Base-by-base conservation (phyloP, 176 grass and related monocot genomes). In the Triticum timopheevii region DNA sequence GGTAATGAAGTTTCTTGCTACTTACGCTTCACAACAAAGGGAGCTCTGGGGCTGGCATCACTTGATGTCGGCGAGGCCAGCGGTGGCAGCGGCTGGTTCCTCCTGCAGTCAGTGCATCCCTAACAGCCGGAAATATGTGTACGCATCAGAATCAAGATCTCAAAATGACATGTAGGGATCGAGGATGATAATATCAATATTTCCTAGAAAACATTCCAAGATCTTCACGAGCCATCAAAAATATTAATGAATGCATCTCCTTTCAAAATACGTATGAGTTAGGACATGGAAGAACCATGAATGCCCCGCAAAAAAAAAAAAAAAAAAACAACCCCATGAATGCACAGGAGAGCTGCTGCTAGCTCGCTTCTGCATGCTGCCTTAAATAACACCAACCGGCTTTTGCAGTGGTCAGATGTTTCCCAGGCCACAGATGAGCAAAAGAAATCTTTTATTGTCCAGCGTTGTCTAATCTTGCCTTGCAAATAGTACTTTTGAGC, bases 1-100 rank as follows among this genome's bases (percentile, higher is more conserved):
- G 13, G 20, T 13, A 77, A 33, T 56, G 31, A 35, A 28, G 17
- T 69, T 81, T 54, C 23, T 81, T 52, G 62, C 67, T 84, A 77
- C 88, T 90, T 95, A 98, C 95, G 95, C 84, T 98, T 98, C n/a
- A 93, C 91, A 87, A 98, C 93, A 80, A 95, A 95, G 45, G 91
- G 87, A 65, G 82, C 71, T 79, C 86, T 95, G 8, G 85, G 87
- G 75, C 66, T 90, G 44, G 72, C 65, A n/a, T 91, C 95, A 64
- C 78, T 85, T 17, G 83, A 89, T 77, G 85, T 82, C 59, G 89
- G 77, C 66, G 95, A 87, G 17, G 33, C 61, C 73, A 92, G 69
- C 54, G 80, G 64, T 63, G 80, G 80, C 67, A 90, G 81, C 13
- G 93, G 85, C 45, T 93, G 91, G 76, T 76, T 93, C 84, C 95